Conservation (phyloP, 345 rosid genomes). For the Linum trigynum region DNA sequence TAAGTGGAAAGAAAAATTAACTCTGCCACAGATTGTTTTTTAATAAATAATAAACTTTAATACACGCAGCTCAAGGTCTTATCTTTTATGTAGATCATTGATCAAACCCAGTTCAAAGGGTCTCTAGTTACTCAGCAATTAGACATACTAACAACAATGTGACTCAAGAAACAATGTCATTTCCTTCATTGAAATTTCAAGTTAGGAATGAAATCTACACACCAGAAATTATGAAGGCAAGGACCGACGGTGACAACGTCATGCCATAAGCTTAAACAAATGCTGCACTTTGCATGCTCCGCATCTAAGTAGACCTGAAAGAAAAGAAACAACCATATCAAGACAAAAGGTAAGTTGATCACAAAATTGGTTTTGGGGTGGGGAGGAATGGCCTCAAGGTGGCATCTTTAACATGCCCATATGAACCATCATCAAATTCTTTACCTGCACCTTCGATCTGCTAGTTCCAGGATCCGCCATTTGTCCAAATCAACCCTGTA, state of each 20-base stretch:
- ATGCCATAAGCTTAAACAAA: constrained; percentile 89
- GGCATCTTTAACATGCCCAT: background rate
- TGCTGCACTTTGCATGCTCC: constrained; percentile 82
- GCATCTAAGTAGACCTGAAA: constrained; percentile 57
- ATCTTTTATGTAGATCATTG: no score
- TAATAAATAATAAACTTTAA: no score
- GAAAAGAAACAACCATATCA: constrained; percentile 5
- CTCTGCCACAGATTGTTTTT: no score
- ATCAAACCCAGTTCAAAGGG: background rate
- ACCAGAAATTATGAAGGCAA: constrained; percentile 96
- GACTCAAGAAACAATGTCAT: constrained; percentile 5
- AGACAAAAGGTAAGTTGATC: background rate
- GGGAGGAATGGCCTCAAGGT: background rate
- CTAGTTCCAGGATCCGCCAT: constrained; percentile 39
- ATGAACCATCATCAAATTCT: constrained; percentile 5
- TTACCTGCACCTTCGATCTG: constrained; percentile 47
- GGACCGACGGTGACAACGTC: constrained; percentile 90
- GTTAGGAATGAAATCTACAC: constrained; percentile 11
- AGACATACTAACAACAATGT: no score
- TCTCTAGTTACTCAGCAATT: background rate
- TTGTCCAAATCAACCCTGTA: constrained; percentile 49
- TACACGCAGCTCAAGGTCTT: no score
- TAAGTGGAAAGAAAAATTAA: no score
- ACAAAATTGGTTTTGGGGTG: background rate
- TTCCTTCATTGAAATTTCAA: background rate